Percentiles rank a stretch among this genome's conserved stretches.
Conservation (phyloP, 371 early-diverging fungal genomes). For the Mortierella polycephala region DNA sequence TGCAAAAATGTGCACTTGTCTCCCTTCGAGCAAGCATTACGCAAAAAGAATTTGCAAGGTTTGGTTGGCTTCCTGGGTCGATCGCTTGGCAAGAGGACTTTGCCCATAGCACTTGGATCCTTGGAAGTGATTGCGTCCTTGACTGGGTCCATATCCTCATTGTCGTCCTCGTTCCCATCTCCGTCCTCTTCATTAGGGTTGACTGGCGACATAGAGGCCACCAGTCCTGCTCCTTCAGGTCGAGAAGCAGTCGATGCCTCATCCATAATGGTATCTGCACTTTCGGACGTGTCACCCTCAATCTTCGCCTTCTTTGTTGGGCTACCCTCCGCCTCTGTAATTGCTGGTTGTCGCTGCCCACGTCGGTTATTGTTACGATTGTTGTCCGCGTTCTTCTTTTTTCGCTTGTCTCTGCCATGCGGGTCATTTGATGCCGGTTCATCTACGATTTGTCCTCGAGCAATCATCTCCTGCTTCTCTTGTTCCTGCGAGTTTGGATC, state of each 20-base stretch:
- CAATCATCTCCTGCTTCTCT: slow-evolving; percentile 47
- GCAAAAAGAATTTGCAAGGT: slow-evolving; percentile 60
- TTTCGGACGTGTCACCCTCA: background rate
- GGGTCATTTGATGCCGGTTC: slow-evolving; percentile 6
- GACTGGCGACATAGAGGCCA: slow-evolving; percentile 10
- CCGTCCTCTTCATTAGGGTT: slow-evolving; percentile 20
- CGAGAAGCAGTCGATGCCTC: no score
- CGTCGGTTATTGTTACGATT: slow-evolving; percentile 12
- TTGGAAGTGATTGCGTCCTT: slow-evolving; percentile 66
- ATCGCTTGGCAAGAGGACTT: slow-evolving; percentile 53
- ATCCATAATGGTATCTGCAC: background rate
- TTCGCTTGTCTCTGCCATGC: slow-evolving; percentile 5
- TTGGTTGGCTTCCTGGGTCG: slow-evolving; percentile 22
- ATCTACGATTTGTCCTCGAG: slow-evolving; percentile 45
- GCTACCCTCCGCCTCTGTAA: background rate
- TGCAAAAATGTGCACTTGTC: slow-evolving; percentile 62
- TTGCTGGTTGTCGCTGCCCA: background rate
- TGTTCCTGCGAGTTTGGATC: slow-evolving; percentile 10
- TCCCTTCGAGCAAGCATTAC: slow-evolving; percentile 59
- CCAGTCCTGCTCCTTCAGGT: slow-evolving; percentile 1
- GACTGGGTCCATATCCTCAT: slow-evolving; percentile 61
- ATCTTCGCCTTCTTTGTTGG: slow-evolving; percentile 13
- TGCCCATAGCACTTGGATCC: slow-evolving; percentile 61
- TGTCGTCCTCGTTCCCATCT: slow-evolving; percentile 32
- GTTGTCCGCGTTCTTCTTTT: slow-evolving; percentile 10